Evolutionary conservation across 2,329 filamentous ascomycete species (phyloP).

Genomic region (Diplodia scrobiculata): DNA sequence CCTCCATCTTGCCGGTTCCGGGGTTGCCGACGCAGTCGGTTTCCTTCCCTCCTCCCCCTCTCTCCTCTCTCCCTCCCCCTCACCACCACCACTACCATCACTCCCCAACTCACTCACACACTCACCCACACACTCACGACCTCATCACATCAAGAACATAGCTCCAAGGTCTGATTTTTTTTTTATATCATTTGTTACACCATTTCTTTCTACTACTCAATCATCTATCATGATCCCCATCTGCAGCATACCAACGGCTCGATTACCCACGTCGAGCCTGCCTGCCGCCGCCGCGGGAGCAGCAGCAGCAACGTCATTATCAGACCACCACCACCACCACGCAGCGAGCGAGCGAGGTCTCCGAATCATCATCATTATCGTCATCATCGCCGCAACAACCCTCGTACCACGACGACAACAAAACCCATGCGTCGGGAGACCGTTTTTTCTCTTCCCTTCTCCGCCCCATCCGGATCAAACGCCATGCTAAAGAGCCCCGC

Average conservation of each 20-base stretch:
- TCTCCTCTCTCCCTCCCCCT: background rate
- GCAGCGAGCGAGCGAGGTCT: background rate
- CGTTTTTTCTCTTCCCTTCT: conserved; percentile 23
- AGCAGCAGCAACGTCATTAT: background rate
- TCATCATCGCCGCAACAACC: background rate
- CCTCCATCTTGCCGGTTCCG: too few relatives aligned
- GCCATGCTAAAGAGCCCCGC: conserved; percentile 20
- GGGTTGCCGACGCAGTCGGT: too few relatives aligned
- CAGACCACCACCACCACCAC: background rate
- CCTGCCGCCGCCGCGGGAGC: background rate
- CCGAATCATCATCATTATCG: background rate
- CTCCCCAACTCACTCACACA: background rate
- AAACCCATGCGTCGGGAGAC: conserved; percentile 19
- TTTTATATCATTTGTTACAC: background rate
- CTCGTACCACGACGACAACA: background rate
- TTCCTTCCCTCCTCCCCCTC: too few relatives aligned
- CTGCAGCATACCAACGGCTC: conserved; percentile 14
- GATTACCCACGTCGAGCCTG: background rate
- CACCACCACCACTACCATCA: background rate
- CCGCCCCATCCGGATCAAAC: conserved; percentile 20
- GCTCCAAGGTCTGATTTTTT: background rate
- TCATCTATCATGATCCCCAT: conserved; percentile 19
- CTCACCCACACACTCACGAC: too few relatives aligned
- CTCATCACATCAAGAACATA: background rate
- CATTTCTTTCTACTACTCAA: background rate